Base-by-base conservation (phyloP, 2,329 filamentous ascomycete genomes). In the Orbilia blumenaviensis region DNA sequence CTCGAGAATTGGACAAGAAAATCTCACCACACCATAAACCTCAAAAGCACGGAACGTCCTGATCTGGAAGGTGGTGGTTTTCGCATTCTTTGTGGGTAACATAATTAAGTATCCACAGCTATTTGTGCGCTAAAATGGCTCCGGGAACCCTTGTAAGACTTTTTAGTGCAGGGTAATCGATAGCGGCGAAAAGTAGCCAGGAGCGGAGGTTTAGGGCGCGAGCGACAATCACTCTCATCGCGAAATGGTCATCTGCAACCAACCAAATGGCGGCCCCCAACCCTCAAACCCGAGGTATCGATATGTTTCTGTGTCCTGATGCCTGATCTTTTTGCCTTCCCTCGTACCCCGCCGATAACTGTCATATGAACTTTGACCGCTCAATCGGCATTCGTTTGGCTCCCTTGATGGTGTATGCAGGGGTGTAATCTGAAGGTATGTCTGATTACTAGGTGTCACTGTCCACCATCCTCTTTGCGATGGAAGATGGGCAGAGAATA, bases 401-500 rank as follows among this genome's bases (percentile, higher is more conserved):
- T 56, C 50, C 34, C 62, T 38, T 27, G 34, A 23, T 66, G 46
- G 52, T 54, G 62, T 14, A 75, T 67, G 63, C 54, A 67, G 63
- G 58, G 56, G 52, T 52, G 12, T 18, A 44, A 46, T 46, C 36
- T 64, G 46, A 38, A 75, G 71, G 71, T 75, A 75, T 75, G 71
- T 75, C 54, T 21, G 41, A 14, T 6, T 25, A 2, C 50, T 50
- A 16, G 42, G 54, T 62, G 34, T 64, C 56, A 58, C 71, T 50
- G 36, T 68, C 58, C 54, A 74, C 69, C 63, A 74, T 62, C 71
- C 71, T 68, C 36, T 75, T 72, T 68, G 56, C 46, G 63, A 74
- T 48, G 21, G 34, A 29, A 38, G 48, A 72, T 58, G 25, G 50
- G 29, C 60, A 50, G 25, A 66, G 52, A 66, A 60, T 42, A 61